Percentiles rank a stretch among this genome's conserved stretches.
These are phyloP conservation scores for Pseudocercospora fijiensis DNA, from an alignment of 2,329 filamentous ascomycete species.

Conservation along the genomic window DNA sequence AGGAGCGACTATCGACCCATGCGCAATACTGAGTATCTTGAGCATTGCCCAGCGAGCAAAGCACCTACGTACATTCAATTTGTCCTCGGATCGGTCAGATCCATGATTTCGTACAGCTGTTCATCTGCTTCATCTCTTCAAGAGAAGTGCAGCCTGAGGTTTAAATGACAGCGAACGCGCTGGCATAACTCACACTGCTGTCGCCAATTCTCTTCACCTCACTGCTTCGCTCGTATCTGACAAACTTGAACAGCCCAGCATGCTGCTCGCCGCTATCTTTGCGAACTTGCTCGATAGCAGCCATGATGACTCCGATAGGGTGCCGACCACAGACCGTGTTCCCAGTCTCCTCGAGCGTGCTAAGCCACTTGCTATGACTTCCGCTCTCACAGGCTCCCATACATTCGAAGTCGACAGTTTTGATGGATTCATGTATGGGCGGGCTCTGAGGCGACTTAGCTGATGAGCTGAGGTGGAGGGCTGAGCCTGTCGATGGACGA, in stretches of 20 bases:
- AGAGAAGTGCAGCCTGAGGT: background rate
- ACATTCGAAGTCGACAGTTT: constrained; percentile 71
- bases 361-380: constrained; percentile 66
- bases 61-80: background rate
- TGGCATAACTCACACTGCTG: constrained; percentile 92
- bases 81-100: background rate
- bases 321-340: constrained; percentile 96
- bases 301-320: constrained; percentile 91
- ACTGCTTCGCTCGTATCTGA: constrained; percentile 83
- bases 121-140: background rate
- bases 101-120: background rate
- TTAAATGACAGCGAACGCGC: constrained; percentile 77
- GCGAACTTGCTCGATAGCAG: constrained; percentile 68
- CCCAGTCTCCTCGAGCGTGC: constrained; percentile 66
- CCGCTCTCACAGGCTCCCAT: constrained; percentile 84
- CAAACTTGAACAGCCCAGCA: constrained; percentile 63
- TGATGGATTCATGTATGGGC: constrained; percentile 81
- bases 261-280: constrained; percentile 31
- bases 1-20: background rate
- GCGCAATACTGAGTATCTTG: background rate
- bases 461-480: constrained; percentile 42
- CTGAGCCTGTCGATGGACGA: constrained; percentile 50
- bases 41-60: background rate
- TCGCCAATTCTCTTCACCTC: constrained; percentile 66
- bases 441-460: constrained; percentile 48